phyloP scores from a whole-genome alignment of 2,329 filamentous ascomycete genomes.

The Alternaria angustiovoidea region DNA sequence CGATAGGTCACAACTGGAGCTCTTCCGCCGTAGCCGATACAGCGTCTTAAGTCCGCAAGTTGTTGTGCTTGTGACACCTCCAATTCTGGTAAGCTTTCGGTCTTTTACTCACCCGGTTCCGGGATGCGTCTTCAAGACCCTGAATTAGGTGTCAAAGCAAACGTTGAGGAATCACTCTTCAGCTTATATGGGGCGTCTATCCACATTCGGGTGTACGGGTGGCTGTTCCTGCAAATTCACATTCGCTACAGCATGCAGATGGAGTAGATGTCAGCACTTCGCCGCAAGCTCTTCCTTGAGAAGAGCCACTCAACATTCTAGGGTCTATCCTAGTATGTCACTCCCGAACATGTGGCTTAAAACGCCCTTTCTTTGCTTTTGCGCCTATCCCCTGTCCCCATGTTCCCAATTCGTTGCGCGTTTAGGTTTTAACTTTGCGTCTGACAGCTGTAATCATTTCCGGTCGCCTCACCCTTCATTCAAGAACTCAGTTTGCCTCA shows the following conservation, averaged over 20 bases:
- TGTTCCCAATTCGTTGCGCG: neutral
- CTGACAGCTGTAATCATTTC: neutral
- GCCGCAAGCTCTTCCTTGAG: slow-evolving; percentile 12
- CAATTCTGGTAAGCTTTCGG: slow-evolving; percentile 21
- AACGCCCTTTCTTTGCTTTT: slow-evolving; percentile 1
- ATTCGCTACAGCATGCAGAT: slow-evolving; percentile 5
- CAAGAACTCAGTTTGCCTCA: neutral
- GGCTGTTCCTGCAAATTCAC: slow-evolving; percentile 9
- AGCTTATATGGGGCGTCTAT: neutral
- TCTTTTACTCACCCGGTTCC: slow-evolving; percentile 22
- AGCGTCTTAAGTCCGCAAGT: slow-evolving; percentile 14
- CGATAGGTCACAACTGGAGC: slow-evolving; percentile 8
- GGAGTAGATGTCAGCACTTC: neutral
- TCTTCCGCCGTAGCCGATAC: slow-evolving; percentile 15
- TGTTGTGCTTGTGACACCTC: slow-evolving; percentile 19
- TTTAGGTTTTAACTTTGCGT: neutral
- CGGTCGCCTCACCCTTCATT: neutral
- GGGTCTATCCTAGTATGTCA: slow-evolving; percentile 2
- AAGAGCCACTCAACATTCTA: slow-evolving; percentile 12
- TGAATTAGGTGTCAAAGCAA: neutral
- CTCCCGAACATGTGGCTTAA: slow-evolving; percentile 5
- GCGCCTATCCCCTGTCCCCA: neutral
- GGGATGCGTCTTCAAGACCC: slow-evolving; percentile 8
- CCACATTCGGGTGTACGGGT: slow-evolving; percentile 8
- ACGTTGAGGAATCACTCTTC: neutral